Conservation (phyloP, 1,284 basidiomycete species). For the Ganoderma leucocontextum region DNA sequence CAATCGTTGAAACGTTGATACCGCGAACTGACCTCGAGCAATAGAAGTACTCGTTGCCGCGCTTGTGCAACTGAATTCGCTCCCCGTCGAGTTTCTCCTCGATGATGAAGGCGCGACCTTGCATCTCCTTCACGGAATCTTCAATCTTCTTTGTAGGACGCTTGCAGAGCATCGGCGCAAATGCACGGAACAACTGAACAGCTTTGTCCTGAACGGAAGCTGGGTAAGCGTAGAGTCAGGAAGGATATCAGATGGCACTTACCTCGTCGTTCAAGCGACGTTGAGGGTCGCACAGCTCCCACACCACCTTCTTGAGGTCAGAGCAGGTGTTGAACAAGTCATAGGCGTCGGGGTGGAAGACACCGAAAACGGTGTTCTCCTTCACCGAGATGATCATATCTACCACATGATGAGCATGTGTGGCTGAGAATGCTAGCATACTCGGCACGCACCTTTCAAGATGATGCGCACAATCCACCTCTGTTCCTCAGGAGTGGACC, state of each 20-base stretch:
- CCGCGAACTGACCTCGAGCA: constrained; percentile 74
- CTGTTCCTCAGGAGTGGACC: constrained; percentile 84
- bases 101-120: constrained; percentile 78
- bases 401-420: constrained; percentile 37
- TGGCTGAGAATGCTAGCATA: neutral
- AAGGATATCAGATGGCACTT: constrained; percentile 10
- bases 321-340: constrained; percentile 95
- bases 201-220: constrained; percentile 69
- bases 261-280: constrained; percentile 72
- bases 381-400: constrained; percentile 85
- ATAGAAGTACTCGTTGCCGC: constrained; percentile 89
- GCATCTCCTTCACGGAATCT: constrained; percentile 86
- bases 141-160: constrained; percentile 82
- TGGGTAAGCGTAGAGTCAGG: neutral
- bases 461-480: constrained; percentile 94
- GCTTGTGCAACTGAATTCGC: constrained; percentile 92
- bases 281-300: constrained; percentile 76
- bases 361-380: constrained; percentile 87
- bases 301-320: constrained; percentile 91
- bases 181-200: constrained; percentile 83
- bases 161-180: constrained; percentile 93
- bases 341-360: constrained; percentile 91
- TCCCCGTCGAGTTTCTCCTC: constrained; percentile 98
- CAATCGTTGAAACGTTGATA: neutral
- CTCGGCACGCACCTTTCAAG: constrained; percentile 75